A percentile compares a stretch with the other conserved stretches of the same genome.
Conservation (phyloP, 805 yeast species). For the Saccharomycopsis guyanensis region DNA sequence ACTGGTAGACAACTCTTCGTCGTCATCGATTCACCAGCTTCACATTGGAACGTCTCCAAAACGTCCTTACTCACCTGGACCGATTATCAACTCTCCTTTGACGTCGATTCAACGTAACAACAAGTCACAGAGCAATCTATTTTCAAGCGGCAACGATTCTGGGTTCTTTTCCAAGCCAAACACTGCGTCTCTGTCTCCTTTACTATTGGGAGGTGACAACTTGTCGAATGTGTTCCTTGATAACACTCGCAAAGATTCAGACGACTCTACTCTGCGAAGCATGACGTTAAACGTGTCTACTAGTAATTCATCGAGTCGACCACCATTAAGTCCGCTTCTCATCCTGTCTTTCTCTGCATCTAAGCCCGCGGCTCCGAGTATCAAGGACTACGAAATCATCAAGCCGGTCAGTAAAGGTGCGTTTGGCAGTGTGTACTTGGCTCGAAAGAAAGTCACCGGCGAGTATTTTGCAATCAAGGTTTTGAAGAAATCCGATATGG, state of each 20-base stretch:
- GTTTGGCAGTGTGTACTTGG: conserved; percentile 88
- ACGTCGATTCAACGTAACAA: conserved; percentile 54
- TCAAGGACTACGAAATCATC: conserved; percentile 80
- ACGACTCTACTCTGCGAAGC: conserved; percentile 1
- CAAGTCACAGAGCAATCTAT: conserved; percentile 17
- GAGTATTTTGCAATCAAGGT: conserved; percentile 95
- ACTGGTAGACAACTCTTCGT: conserved; percentile 3
- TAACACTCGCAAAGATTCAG: conserved; percentile 10
- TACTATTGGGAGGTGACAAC: conserved; percentile 40
- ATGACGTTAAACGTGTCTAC: not conserved
- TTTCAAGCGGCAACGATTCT: conserved; percentile 24
- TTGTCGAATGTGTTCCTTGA: conserved; percentile 15
- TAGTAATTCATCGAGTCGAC: conserved; percentile 29
- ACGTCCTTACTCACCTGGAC: conserved; percentile 49
- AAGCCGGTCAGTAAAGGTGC: conserved; percentile 97
- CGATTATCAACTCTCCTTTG: conserved; percentile 39
- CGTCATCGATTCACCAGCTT: not conserved
- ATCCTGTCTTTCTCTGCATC: conserved; percentile 52
- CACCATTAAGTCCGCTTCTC: conserved; percentile 75
- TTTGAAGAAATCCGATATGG: conserved; percentile 87
- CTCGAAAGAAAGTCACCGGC: conserved; percentile 77
- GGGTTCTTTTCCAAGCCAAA: conserved; percentile 14
- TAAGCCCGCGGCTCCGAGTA: conserved; percentile 56
- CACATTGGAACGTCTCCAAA: conserved; percentile 35
- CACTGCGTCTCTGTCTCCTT: conserved; percentile 42